These are phyloP conservation scores for Lecanosticta acicola DNA, from an alignment of 2,329 filamentous ascomycete genomes.

Conservation along the genomic window DNA sequence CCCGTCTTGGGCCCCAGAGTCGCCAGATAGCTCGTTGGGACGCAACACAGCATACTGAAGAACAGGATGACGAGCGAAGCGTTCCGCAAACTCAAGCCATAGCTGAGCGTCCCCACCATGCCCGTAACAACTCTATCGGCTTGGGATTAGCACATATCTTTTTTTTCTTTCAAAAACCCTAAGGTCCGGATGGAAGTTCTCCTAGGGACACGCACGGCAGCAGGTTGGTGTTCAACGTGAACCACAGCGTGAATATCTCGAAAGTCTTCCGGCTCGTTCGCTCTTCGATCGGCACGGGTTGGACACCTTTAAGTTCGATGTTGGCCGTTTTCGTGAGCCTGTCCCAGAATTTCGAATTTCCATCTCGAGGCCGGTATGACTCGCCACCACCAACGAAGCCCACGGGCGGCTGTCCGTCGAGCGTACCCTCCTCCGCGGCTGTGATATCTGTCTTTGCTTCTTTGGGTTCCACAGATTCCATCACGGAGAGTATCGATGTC, in stretches of 20 bases:
- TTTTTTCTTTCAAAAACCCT: no score
- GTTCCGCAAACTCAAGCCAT: constrained; percentile 53
- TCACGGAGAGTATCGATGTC: background rate
- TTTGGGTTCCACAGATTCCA: background rate
- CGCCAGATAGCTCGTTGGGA: constrained; percentile 52
- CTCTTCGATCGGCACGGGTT: constrained; percentile 51
- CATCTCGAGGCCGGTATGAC: background rate
- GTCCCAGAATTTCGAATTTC: background rate
- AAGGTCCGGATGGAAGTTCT: background rate
- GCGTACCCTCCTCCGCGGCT: background rate
- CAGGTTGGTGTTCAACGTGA: constrained; percentile 53
- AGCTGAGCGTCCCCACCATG: constrained; percentile 54
- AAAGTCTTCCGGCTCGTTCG: constrained; percentile 50
- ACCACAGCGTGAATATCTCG: constrained; percentile 58
- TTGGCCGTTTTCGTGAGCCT: background rate
- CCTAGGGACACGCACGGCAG: constrained; percentile 46
- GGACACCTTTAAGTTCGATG: constrained; percentile 39
- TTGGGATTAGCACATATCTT: no score
- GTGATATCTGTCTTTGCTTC: background rate
- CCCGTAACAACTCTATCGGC: constrained; percentile 53
- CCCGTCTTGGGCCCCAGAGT: constrained; percentile 58
- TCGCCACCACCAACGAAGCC: no score
- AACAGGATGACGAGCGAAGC: constrained; percentile 57
- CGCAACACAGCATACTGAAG: constrained; percentile 53
- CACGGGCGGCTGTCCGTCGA: background rate